A percentile compares a stretch with the other conserved stretches of the same genome.
Evolutionary conservation across 2,329 filamentous ascomycete genomes (phyloP).

Genomic region (Aspergillus sp.): DNA sequence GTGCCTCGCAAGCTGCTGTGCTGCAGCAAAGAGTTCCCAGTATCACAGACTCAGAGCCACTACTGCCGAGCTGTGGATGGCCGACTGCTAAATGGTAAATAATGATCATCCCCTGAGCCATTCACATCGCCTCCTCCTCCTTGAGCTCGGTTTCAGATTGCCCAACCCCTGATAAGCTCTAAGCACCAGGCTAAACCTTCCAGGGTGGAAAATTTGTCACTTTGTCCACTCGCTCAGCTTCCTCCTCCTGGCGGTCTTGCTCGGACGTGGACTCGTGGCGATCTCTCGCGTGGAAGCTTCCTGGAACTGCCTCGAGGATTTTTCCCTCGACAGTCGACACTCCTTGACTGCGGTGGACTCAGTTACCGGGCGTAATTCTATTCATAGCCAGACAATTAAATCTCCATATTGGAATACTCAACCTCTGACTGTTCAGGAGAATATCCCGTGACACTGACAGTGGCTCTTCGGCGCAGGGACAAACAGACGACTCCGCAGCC

Average conservation of each 20-base stretch:
- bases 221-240: background rate
- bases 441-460: slow-evolving; percentile 18
- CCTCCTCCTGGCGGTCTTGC: background rate
- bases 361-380: too few species aligned
- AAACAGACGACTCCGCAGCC: slow-evolving; percentile 18
- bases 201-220: background rate
- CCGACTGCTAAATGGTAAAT: background rate
- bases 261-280: background rate
- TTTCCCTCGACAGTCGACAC: too few species aligned
- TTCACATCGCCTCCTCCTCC: too few species aligned
- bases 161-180: slow-evolving; percentile 2
- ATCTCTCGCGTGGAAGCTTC: background rate
- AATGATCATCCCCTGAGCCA: slow-evolving; percentile 4
- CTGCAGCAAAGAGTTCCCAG: too few species aligned
- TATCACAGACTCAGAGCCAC: too few species aligned
- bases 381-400: too few species aligned
- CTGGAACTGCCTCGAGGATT: background rate
- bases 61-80: too few species aligned
- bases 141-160: background rate
- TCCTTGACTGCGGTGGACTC: too few species aligned
- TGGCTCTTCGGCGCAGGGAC: slow-evolving; percentile 18
- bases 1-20: too few species aligned
- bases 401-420: background rate
- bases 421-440: background rate
- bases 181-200: background rate